phyloP scores from a whole-genome alignment of 768 basidiomycete genomes.

The Calocybe indica region DNA sequence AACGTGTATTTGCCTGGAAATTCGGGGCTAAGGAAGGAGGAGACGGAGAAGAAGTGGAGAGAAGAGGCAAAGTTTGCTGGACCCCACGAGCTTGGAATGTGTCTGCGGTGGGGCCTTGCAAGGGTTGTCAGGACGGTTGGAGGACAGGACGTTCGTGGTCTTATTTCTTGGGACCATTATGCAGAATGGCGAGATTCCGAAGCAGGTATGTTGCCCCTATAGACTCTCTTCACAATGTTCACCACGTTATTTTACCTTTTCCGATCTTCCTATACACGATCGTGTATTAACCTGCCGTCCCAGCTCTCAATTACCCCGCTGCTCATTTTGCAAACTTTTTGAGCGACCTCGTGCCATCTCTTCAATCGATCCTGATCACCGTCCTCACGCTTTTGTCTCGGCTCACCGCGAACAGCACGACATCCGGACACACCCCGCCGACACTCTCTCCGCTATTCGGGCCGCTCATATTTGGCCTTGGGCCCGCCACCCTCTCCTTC shows the following conservation, averaged over 20 bases:
- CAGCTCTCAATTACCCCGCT: constrained; percentile 63
- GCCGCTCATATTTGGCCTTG: constrained; percentile 83
- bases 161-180: constrained; percentile 84
- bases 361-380: constrained; percentile 58
- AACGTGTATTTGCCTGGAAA: constrained; percentile 39
- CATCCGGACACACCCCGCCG: constrained; percentile 87
- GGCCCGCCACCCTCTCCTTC: constrained; percentile 41
- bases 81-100: constrained; percentile 87
- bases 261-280: constrained; percentile 2
- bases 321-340: constrained; percentile 71
- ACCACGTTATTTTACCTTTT: constrained; percentile 12
- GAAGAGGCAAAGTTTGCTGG: constrained; percentile 83
- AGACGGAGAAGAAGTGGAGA: constrained; percentile 55
- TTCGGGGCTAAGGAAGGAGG: constrained; percentile 22
- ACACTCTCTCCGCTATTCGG: constrained; percentile 87
- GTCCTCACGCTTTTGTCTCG: constrained; percentile 78
- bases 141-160: constrained; percentile 72
- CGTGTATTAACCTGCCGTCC: constrained; percentile 5
- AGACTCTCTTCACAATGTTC: constrained; percentile 5
- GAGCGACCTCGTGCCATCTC: constrained; percentile 39
- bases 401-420: constrained; percentile 76
- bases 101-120: constrained; percentile 87
- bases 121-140: constrained; percentile 67
- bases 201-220: constrained; percentile 47
- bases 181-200: constrained; percentile 77